phyloP scores from a whole-genome alignment of 495 filamentous ascomycete species.

The Aspergillus olivimuriae region DNA sequence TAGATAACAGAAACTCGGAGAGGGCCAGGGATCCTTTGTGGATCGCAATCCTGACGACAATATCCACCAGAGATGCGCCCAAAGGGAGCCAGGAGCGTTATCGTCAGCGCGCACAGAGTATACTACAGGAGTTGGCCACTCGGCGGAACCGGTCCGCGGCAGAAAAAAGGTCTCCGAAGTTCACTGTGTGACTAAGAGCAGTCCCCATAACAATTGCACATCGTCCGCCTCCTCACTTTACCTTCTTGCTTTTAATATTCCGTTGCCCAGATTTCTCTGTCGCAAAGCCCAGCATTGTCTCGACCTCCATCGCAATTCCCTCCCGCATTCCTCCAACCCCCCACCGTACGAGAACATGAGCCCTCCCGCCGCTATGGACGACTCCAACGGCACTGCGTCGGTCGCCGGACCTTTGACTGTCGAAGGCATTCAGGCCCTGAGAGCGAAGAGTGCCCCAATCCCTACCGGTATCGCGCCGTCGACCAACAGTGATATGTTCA shows the following conservation, averaged over 20 bases:
- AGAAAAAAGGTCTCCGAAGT: conserved; percentile 12
- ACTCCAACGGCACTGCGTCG: conserved; percentile 31
- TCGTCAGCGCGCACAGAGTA: too few relatives aligned
- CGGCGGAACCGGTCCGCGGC: conserved; percentile 19
- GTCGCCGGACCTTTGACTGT: conserved; percentile 56
- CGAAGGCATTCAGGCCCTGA: conserved; percentile 59
- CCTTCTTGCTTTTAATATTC: not conserved
- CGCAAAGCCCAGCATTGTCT: not conserved
- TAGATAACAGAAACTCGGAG: conserved; percentile 31
- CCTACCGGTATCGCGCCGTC: conserved; percentile 70
- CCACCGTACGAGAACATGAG: conserved; percentile 22
- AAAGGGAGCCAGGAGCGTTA: too few relatives aligned
- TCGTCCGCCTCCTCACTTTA: not conserved
- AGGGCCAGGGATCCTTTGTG: not conserved
- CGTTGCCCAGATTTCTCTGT: not conserved
- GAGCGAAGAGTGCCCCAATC: conserved; percentile 61
- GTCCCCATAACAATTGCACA: not conserved
- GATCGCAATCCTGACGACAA: not conserved
- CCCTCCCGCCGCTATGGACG: conserved; percentile 36
- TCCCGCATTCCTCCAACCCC: not conserved
- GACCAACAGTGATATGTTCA: conserved; percentile 78
- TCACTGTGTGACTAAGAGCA: not conserved
- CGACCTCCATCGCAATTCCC: not conserved
- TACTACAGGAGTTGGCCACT: too few relatives aligned
- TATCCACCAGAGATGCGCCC: not conserved